Conservation (phyloP, 1,284 basidiomycete species). For the Moesziomyces aphidis region DNA sequence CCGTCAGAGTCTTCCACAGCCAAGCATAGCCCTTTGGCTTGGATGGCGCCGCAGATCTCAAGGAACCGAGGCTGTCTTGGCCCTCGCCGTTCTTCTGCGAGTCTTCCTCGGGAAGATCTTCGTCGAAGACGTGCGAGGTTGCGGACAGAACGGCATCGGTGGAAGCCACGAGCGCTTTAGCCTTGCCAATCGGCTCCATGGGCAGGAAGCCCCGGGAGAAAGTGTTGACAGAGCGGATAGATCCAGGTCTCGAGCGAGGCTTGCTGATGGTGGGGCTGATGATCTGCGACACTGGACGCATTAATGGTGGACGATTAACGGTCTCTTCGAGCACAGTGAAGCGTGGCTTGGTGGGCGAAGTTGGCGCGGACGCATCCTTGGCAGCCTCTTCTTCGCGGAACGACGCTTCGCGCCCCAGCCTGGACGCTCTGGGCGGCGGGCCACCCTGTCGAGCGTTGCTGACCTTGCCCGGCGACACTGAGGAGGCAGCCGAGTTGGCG, state of each 20-base stretch:
- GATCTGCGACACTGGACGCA: slow-evolving; percentile 39
- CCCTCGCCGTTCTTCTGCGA: slow-evolving; percentile 10
- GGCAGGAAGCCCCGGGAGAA: slow-evolving; percentile 47
- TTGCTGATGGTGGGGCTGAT: slow-evolving; percentile 17
- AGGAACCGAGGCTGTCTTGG: slow-evolving; percentile 26
- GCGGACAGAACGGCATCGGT: slow-evolving; percentile 46
- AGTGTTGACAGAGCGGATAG: slow-evolving; percentile 52
- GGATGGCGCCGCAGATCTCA: slow-evolving; percentile 11
- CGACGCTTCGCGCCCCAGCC: slow-evolving; percentile 25
- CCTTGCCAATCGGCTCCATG: slow-evolving; percentile 58
- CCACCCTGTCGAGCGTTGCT: slow-evolving; percentile 2
- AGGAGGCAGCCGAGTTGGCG: slow-evolving; percentile 34
- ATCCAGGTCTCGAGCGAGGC: slow-evolving; percentile 42
- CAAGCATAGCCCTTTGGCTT: slow-evolving; percentile 42
- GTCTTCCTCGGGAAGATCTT: slow-evolving; percentile 3
- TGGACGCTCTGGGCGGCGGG: slow-evolving; percentile 16
- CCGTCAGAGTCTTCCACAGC: slow-evolving; percentile 56
- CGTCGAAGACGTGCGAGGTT: slow-evolving; percentile 34
- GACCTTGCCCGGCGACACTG: slow-evolving; percentile 37
- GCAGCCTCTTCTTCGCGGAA: slow-evolving; percentile 25
- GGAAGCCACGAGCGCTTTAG: slow-evolving; percentile 53
- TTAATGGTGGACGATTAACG: slow-evolving; percentile 9
- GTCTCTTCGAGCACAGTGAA: slow-evolving; percentile 22
- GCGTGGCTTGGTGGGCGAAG: slow-evolving; percentile 25
- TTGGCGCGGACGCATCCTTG: slow-evolving; percentile 4